Evolutionary conservation across 2,329 filamentous ascomycete genomes (phyloP).

Genomic region (Epichloe sylvatica): DNA sequence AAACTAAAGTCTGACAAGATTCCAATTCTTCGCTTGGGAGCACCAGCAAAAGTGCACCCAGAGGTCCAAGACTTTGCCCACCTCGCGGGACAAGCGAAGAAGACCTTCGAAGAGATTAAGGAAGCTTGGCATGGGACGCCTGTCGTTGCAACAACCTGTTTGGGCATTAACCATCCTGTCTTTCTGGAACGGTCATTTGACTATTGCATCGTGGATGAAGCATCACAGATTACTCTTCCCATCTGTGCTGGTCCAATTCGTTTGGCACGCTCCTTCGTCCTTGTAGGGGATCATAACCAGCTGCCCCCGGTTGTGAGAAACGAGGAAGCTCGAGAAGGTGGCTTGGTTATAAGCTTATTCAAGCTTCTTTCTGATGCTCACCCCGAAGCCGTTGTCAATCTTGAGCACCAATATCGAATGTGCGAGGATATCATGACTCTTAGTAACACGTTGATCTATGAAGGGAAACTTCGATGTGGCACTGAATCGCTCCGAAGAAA

Average conservation of each 20-base stretch:
- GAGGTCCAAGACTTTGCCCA: conserved; percentile 78
- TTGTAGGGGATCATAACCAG: conserved; percentile 95
- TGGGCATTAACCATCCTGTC: conserved; percentile 78
- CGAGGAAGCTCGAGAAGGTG: conserved; percentile 70
- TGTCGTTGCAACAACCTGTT: conserved; percentile 87
- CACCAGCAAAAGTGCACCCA: conserved; percentile 70
- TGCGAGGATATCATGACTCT: conserved; percentile 92
- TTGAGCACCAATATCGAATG: conserved; percentile 97
- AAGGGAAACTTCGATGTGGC: conserved; percentile 80
- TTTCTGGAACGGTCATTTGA: conserved; percentile 87
- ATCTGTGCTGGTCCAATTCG: conserved; percentile 90
- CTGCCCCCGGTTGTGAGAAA: conserved; percentile 94
- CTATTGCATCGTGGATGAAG: conserved; percentile 97
- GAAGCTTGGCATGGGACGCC: conserved; percentile 72
- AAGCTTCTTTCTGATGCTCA: conserved; percentile 83
- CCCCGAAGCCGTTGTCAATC: conserved; percentile 72
- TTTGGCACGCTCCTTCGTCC: conserved; percentile 81
- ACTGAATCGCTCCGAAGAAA: conserved; percentile 58
- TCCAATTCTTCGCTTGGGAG: conserved; percentile 72
- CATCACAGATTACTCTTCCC: conserved; percentile 90
- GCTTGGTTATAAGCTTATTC: conserved; percentile 86
- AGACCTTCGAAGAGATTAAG: conserved; percentile 69
- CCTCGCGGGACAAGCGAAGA: conserved; percentile 59
- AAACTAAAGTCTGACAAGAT: conserved; percentile 74
- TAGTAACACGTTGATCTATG: conserved; percentile 85